These are phyloP conservation scores for Dictyostelium purpureum DNA, from an alignment of 78 protist genomes.

Conservation along the genomic window DNA sequence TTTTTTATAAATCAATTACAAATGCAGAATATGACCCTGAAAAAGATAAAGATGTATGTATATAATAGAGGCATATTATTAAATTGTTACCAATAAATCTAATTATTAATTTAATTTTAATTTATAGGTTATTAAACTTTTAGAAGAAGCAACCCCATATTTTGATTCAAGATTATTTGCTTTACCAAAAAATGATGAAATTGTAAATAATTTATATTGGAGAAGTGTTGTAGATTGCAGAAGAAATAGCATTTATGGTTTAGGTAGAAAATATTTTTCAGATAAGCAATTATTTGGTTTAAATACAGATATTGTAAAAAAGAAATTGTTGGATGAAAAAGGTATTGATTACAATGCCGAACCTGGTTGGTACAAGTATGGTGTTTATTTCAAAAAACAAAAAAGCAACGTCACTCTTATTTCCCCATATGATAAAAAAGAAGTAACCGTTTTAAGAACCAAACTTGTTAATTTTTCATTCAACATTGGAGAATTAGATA, in stretches of 20 bases:
- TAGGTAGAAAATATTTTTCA: slow-evolving; percentile 57
- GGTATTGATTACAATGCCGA: slow-evolving; percentile 37
- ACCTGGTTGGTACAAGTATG: slow-evolving; percentile 67
- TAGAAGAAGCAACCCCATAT: neutral
- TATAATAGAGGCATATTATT: neutral
- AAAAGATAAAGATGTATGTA: neutral
- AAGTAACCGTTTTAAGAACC: neutral
- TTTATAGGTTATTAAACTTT: neutral
- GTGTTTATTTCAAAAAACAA: slow-evolving; percentile 55
- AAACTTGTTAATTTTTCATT: slow-evolving; percentile 1
- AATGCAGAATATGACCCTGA: neutral
- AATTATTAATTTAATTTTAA: neutral
- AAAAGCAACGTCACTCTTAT: neutral
- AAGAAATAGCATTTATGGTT: slow-evolving; percentile 47
- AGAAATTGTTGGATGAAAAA: neutral
- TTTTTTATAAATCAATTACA: slow-evolving; percentile 41
- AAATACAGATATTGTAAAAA: neutral
- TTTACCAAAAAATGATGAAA: slow-evolving; percentile 64
- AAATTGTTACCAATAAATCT: neutral
- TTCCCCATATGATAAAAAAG: neutral
- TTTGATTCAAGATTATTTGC: slow-evolving; percentile 72
- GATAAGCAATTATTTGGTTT: slow-evolving; percentile 23
- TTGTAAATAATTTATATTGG: slow-evolving; percentile 54
- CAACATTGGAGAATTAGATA: neutral
- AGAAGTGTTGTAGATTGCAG: slow-evolving; percentile 64